These are phyloP conservation scores for Coccinonectria pachysandricola DNA, from an alignment of 2,329 filamentous ascomycete genomes.

Conservation along the genomic window DNA sequence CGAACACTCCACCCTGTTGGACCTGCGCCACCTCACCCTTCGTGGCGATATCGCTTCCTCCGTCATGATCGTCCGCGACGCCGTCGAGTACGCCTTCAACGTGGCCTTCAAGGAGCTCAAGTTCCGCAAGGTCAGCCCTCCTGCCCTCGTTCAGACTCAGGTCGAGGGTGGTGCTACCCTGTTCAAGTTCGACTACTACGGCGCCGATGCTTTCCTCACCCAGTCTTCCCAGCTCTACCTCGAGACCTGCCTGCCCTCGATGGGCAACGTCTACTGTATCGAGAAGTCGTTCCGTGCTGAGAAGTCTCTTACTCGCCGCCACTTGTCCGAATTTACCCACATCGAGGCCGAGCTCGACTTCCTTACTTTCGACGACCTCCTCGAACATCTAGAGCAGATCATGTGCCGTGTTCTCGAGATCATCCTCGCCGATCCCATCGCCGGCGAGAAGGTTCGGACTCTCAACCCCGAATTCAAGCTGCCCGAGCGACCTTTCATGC, in stretches of 20 bases:
- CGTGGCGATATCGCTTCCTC: constrained; percentile 76
- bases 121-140: constrained; percentile 76
- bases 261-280: constrained; percentile 95
- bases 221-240: constrained; percentile 97
- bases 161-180: constrained; percentile 88
- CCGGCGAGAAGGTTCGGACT: constrained; percentile 63
- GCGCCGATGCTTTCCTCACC: constrained; percentile 82
- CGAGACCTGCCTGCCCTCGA: constrained; percentile 80
- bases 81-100: constrained; percentile 72
- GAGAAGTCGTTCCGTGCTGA: constrained; percentile 98
- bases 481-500: constrained; percentile 77
- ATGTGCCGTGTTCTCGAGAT: constrained; percentile 78
- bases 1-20: constrained; percentile 55
- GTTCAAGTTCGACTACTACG: constrained; percentile 84
- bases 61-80: constrained; percentile 77
- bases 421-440: constrained; percentile 61
- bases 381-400: constrained; percentile 76
- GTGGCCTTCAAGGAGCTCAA: constrained; percentile 66
- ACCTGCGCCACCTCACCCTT: constrained; percentile 75
- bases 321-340: constrained; percentile 94
- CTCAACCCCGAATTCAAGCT: constrained; percentile 86
- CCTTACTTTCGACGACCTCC: constrained; percentile 82
- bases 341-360: constrained; percentile 95
- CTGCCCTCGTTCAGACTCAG: constrained; percentile 88
- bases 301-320: constrained; percentile 87